Conservation (phyloP, 495 filamentous ascomycete genomes). For the Penicillium coffeae region DNA sequence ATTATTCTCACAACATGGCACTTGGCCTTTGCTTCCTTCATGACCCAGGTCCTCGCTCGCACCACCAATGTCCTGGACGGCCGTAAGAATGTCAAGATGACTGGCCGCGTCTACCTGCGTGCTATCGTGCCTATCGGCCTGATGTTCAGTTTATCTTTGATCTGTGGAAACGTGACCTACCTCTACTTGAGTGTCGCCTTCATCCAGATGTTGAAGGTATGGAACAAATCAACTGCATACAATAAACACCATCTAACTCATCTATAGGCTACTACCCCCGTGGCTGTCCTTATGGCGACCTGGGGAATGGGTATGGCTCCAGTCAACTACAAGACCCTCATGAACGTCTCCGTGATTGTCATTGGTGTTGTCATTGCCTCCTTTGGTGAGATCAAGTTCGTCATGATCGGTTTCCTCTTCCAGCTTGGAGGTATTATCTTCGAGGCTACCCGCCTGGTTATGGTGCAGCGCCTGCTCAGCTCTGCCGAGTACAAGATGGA, state of each 20-base stretch:
- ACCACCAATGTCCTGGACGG: conserved; percentile 83
- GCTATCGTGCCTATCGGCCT: conserved; percentile 90
- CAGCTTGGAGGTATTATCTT: conserved; percentile 81
- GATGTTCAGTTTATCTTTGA: conserved; percentile 91
- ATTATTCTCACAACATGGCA: conserved; percentile 93
- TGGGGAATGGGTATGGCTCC: conserved; percentile 78
- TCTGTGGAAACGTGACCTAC: conserved; percentile 91
- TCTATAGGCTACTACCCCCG: conserved; percentile 77
- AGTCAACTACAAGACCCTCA: conserved; percentile 72
- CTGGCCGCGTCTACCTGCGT: conserved; percentile 80
- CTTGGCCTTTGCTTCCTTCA: conserved; percentile 79
- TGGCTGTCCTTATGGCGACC: conserved; percentile 78
- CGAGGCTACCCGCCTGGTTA: conserved; percentile 84
- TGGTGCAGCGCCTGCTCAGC: conserved; percentile 87
- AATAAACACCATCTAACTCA: not conserved
- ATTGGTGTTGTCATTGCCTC: conserved; percentile 87
- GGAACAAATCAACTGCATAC: conserved; percentile 15
- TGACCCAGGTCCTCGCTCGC: conserved; percentile 85
- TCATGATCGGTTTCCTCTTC: conserved; percentile 80
- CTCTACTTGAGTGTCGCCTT: conserved; percentile 90
- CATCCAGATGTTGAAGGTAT: conserved; percentile 96
- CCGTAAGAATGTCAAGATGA: conserved; percentile 90
- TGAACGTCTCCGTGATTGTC: conserved; percentile 86
- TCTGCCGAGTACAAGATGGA: conserved; percentile 97
- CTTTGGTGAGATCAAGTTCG: conserved; percentile 89